Evolutionary conservation across 1,284 basidiomycete genomes (phyloP), one percentile per base, ranked within the genome.

Genomic region (Fistulinella staudtii): DNA sequence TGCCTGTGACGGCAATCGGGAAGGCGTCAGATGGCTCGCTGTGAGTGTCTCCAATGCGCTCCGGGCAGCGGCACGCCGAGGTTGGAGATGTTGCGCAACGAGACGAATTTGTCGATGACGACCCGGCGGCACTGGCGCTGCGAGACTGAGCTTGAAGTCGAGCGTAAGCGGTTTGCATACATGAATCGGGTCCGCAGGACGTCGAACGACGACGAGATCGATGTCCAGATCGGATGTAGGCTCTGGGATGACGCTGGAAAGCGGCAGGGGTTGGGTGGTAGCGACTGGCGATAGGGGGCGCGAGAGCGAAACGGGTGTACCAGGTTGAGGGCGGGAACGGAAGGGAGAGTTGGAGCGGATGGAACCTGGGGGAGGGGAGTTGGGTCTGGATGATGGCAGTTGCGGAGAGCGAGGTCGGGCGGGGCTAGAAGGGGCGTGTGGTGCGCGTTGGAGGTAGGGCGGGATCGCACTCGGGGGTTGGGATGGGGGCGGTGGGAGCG

Each of bases 391-490:
- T 37, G 69, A 70, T 33, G 65, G 63, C 1, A 73, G 61, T 33
- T 76, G 74, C 13, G 81, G 82, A 20, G 81, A 65, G 6, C 51
- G 61, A 11, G 79, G 75, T 13, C 78, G 75, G 9, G 76, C 71
- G 11, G 77, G 72, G 24, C 67, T 53, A 3, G 59, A 58, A 1
- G 65, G 59, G 8, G 61, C 56, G 11, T 68, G 66, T 14, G 67
- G 62, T 21, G 66, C 65, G 14, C 82, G 78, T 56, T 88, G 85
- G 15, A 89, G 70, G 58, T 89, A 77, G 6, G 77, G 71, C 1
- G 86, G 87, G 21, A 89, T 66, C 4, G 87, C 85, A 20, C 84
- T 83, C 1, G 71, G 76, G 8, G 80, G 72, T 39, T 75, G 73
- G 39, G 76, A 75, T n/a, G 48, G 33, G 25, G 40, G 20, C 8